Evolutionary conservation across 345 rosid genomes (phyloP).

Genomic region (Eucalyptus sideroxylon): DNA sequence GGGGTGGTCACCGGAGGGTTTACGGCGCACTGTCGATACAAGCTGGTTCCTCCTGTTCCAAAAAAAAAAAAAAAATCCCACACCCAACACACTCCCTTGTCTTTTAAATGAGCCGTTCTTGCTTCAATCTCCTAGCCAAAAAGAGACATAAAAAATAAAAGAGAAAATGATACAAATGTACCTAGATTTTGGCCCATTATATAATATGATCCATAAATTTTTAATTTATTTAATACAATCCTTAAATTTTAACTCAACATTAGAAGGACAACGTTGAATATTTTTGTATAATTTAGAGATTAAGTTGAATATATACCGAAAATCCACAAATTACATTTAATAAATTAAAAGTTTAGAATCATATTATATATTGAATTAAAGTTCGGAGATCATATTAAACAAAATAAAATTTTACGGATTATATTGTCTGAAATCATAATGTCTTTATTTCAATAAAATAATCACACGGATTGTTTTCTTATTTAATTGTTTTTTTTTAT

Average conservation of each 20-base stretch:
- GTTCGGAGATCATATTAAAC: rapidly evolving
- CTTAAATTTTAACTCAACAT: neutral
- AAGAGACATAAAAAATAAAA: neutral
- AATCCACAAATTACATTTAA: rapidly evolving
- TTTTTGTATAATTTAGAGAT: rapidly evolving
- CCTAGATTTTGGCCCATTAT: no score
- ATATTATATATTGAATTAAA: rapidly evolving
- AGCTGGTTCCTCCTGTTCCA: no score
- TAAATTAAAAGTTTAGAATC: rapidly evolving
- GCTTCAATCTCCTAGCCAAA: neutral
- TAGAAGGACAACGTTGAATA: rapidly evolving
- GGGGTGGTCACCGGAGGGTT: no score
- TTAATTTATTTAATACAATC: no score
- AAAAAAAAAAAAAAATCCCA: neutral
- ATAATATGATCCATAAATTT: no score
- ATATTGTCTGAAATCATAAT: rapidly evolving
- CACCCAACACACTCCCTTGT: neutral
- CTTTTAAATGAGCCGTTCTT: neutral
- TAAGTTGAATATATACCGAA: no score
- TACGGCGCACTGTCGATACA: no score
- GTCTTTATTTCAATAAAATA: no score
- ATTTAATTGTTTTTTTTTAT: neutral
- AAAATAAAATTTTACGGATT: no score
- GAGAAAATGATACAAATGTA: neutral
- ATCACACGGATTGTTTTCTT: neutral